Conservation (phyloP, 805 yeast species). For the Blastobotrys parvus region DNA sequence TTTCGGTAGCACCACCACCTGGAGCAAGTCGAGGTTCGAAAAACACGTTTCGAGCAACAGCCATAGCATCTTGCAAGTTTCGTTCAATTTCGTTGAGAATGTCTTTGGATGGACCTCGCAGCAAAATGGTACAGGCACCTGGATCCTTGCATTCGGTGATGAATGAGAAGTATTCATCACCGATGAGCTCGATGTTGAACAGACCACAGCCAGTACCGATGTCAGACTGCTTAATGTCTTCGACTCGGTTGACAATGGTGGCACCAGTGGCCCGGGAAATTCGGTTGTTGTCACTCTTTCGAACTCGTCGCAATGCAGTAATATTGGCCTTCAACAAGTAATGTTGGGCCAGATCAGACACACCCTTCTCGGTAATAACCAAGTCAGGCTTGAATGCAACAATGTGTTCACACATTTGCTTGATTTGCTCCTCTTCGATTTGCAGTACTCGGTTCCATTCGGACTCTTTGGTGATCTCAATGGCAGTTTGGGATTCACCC, state of each 20-base stretch:
- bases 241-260: slow-evolving; percentile 89
- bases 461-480: slow-evolving; percentile 90
- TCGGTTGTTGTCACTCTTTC: slow-evolving; percentile 92
- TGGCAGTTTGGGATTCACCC: slow-evolving; percentile 98
- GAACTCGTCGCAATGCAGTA: slow-evolving; percentile 86
- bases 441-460: slow-evolving; percentile 94
- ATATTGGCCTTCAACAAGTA: slow-evolving; percentile 88
- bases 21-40: slow-evolving; percentile 93
- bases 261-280: slow-evolving; percentile 98
- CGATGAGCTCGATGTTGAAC: slow-evolving; percentile 89
- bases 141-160: slow-evolving; percentile 76
- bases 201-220: slow-evolving; percentile 83
- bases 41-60: slow-evolving; percentile 90
- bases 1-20: slow-evolving; percentile 99
- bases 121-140: slow-evolving; percentile 83
- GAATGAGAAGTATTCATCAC: slow-evolving; percentile 93
- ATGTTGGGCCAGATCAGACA: slow-evolving; percentile 95
- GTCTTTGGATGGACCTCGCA: slow-evolving; percentile 96
- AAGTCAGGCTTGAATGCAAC: slow-evolving; percentile 83
- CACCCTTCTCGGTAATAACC: slow-evolving; percentile 97
- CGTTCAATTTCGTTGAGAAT: slow-evolving; percentile 93
- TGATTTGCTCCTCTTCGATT: slow-evolving; percentile 97
- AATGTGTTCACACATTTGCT: slow-evolving; percentile 74
- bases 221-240: slow-evolving; percentile 86
- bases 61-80: slow-evolving; percentile 97